Percentiles rank a stretch among this genome's conserved stretches.
Conservation (phyloP, 1,284 basidiomycete genomes). For the Athelia sp. region DNA sequence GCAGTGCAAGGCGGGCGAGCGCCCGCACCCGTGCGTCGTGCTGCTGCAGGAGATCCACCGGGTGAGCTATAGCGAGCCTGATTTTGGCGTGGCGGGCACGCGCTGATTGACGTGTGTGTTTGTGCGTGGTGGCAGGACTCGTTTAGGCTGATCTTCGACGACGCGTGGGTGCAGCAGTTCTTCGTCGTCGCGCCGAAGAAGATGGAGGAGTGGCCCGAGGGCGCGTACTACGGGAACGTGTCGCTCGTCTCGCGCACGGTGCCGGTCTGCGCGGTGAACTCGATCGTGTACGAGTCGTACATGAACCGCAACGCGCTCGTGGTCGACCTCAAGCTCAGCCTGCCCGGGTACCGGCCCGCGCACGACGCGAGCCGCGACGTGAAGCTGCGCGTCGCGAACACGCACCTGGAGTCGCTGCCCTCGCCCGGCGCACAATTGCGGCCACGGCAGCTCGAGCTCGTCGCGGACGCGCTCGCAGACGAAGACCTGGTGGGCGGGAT, state of each 20-base stretch:
- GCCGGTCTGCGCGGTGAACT: slow-evolving; percentile 35
- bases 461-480: slow-evolving; percentile 42
- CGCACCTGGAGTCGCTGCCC: slow-evolving; percentile 62
- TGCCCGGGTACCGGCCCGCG: slow-evolving; percentile 27
- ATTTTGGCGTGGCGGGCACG: too few relatives aligned
- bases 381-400: slow-evolving; percentile 56
- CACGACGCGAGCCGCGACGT: slow-evolving; percentile 25
- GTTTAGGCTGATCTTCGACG: slow-evolving; percentile 33
- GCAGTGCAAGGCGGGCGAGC: slow-evolving; percentile 31
- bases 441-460: slow-evolving; percentile 46
- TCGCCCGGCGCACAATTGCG: slow-evolving; percentile 35
- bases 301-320: slow-evolving; percentile 52
- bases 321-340: slow-evolving; percentile 46
- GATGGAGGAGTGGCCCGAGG: slow-evolving; percentile 44
- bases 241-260: slow-evolving; percentile 57
- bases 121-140: not conserved
- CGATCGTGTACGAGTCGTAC: slow-evolving; percentile 45
- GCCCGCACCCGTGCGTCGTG: slow-evolving; percentile 53
- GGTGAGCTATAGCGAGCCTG: not conserved
- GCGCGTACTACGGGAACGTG: slow-evolving; percentile 50
- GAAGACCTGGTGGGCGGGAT: slow-evolving; percentile 48
- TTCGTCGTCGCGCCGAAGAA: slow-evolving; percentile 54
- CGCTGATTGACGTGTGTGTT: too few relatives aligned
- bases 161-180: slow-evolving; percentile 56
- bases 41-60: slow-evolving; percentile 53